These are phyloP conservation scores for Sporobolomyces phaffii DNA, from an alignment of 768 basidiomycete species.

Conservation along the genomic window DNA sequence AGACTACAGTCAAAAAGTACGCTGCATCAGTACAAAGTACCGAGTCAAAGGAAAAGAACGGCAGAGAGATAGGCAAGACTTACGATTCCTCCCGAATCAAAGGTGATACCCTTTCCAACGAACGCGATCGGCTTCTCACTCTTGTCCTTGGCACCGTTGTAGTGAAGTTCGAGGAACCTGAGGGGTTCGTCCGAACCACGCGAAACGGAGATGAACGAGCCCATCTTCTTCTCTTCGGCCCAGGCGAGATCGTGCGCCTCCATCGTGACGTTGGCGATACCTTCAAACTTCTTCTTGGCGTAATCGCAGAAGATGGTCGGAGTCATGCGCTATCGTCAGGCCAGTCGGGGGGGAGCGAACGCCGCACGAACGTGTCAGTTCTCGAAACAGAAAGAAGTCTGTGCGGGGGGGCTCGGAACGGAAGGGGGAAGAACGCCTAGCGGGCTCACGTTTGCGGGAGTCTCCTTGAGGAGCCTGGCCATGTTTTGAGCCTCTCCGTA, in stretches of 20 bases:
- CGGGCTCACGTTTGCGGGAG: conserved; percentile 60
- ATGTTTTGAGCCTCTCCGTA: conserved; percentile 54
- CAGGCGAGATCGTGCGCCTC: conserved; percentile 70
- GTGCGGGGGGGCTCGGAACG: too few species aligned
- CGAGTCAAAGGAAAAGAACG: not conserved
- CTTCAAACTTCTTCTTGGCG: conserved; percentile 60
- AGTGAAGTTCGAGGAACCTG: conserved; percentile 81
- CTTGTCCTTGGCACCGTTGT: conserved; percentile 64
- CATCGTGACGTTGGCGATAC: conserved; percentile 62
- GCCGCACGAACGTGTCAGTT: too few species aligned
- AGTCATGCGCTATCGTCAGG: conserved; percentile 63
- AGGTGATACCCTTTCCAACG: conserved; percentile 82
- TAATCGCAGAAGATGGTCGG: conserved; percentile 73
- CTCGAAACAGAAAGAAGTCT: not conserved
- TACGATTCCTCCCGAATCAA: conserved; percentile 60
- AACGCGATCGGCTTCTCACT: conserved; percentile 40
- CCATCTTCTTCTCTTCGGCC: conserved; percentile 81
- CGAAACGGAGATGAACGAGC: conserved; percentile 79
- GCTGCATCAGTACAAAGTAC: not conserved
- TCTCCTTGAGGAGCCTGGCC: conserved; percentile 63
- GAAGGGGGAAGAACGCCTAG: not conserved
- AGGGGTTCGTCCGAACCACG: conserved; percentile 69
- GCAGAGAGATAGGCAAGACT: not conserved
- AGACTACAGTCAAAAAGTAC: conserved; percentile 45
- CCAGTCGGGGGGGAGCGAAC: too few species aligned